Percentiles rank a stretch among this genome's conserved stretches.
Evolutionary conservation across 345 rosid species (phyloP).

Genomic region (Durio zibethinus): DNA sequence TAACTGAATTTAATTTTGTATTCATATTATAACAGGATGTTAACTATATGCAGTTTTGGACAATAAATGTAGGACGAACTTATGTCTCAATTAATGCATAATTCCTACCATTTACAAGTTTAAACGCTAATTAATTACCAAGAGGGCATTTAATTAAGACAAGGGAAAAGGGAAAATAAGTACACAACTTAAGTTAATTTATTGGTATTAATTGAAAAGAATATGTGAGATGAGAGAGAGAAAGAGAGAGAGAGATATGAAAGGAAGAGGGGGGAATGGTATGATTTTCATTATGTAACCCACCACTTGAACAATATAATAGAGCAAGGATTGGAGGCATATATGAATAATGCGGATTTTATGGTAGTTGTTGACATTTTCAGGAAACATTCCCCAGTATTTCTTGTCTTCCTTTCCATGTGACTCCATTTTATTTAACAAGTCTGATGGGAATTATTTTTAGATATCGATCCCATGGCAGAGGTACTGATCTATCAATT

Average conservation of each 20-base stretch:
- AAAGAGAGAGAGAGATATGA: background rate
- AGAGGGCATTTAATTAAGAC: too few species aligned
- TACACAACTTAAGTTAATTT: too few species aligned
- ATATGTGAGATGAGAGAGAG: background rate
- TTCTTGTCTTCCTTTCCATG: slow-evolving; percentile 6
- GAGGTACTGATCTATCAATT: background rate
- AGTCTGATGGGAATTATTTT: background rate
- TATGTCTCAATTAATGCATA: too few species aligned
- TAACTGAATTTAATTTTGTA: too few species aligned
- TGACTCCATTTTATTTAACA: background rate
- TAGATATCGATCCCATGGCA: too few species aligned
- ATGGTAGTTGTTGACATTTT: background rate
- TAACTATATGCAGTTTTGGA: too few species aligned
- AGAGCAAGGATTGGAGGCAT: background rate
- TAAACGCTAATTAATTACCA: too few species aligned
- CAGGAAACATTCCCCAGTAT: slow-evolving; percentile 1
- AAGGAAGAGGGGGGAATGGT: background rate
- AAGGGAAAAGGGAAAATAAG: too few species aligned
- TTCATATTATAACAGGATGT: too few species aligned
- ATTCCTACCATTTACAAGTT: too few species aligned
- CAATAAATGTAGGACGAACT: too few species aligned
- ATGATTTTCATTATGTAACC: background rate
- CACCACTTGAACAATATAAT: background rate
- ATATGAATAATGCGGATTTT: background rate
- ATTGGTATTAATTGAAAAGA: background rate